Evolutionary conservation across 768 basidiomycete genomes (phyloP), one percentile per base, ranked within the genome.

Genomic region (Boletus subparvulus): DNA sequence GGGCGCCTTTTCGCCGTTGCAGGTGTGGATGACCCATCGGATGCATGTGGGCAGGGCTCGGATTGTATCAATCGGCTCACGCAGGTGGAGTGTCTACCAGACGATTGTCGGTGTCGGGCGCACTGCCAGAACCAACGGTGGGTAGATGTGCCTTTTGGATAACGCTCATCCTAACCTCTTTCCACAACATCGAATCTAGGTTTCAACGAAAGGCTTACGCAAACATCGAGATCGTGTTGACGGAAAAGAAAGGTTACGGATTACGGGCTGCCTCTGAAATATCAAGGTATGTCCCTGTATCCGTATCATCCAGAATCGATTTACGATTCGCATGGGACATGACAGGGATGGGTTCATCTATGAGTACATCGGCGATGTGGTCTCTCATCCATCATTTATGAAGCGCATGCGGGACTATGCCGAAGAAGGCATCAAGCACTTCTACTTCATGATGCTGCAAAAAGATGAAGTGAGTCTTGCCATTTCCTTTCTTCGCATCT

Each of bases 391-490:
- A 12, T 87, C 89, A 16, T 97, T 99, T 71, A 84, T 89, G 74
- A 93, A 92, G 71, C 86, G 96, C 32, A 98, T 99, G 93, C 83
- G 89, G 39, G 87, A 88, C 10, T 99, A 99, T 69, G 95, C 85
- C 3, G 83, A 87, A 42, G 92, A 97, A 69, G 96, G 96, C 17
- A 94, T 98, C 61, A 80, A 83, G 50, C 97, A 98, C 72, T 99
- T 98, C 65, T 99, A 98, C 76, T 99, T 99, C 71, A 99, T 98
- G 97, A 95, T 96, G 90, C 74, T 99, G 55, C 97, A 99, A 75
- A 94, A 92, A 69, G 94, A 96, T 63, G 94, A 98, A 83, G 95
- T 94, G 62, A 53, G 84, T 73, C 14, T 17, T 35, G 40, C n/a
- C 26, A 9, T 50, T 54, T 12, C 44, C 21, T 2, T 56, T 37